Evolutionary conservation across 2,329 filamentous ascomycete species (phyloP), one percentile per base, ranked within the genome.

Genomic region (Phaeosphaeriaceae sp.): DNA sequence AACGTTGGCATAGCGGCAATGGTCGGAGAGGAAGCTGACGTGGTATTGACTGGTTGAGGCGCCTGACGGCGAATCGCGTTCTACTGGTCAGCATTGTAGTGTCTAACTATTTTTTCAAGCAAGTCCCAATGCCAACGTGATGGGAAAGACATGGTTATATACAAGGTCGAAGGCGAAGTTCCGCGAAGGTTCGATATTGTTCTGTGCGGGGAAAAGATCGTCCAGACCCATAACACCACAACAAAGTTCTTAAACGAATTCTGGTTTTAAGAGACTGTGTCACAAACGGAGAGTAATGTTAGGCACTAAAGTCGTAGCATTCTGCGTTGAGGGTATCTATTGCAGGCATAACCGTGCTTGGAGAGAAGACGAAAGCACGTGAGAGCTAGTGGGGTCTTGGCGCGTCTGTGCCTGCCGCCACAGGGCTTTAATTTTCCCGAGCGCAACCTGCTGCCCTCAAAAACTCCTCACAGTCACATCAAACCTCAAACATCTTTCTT

Each of bases 1-100:
- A 67, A 42, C 73, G 68, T 38, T 41, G 54, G 16, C 35, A 73
- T 49, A 59, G 32, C 42, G 64, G 52, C 42, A 52, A 57, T 21
- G 58, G 42, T 40, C 63, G 64, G 21, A 50, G 34, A 15, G 52
- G 46, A 15, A 56, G 55, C 26, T 48, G 50, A 48, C 54, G 60
- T 52, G 54, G 38, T 21, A 46, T 47, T 18, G 59, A 49, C 42
- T 47, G 55, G 16, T 66, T 48, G 42, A 74, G 59, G 56, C 68
- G 73, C 66, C 69, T 70, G 46, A 64, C 60, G 52, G 68, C 67
- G 42, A 70, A 46, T 48, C 68, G 66, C 39, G 67, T 60, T 71
- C 64, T 71, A 45, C 56, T 64, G 13, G 66, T 66, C 42, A 75
- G 65, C 73, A 76, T 75, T 28, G 37, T 64, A 52, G 43, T 44